phyloP scores from a whole-genome alignment of 2,329 filamentous ascomycete genomes.

The Ascochyta pisi region DNA sequence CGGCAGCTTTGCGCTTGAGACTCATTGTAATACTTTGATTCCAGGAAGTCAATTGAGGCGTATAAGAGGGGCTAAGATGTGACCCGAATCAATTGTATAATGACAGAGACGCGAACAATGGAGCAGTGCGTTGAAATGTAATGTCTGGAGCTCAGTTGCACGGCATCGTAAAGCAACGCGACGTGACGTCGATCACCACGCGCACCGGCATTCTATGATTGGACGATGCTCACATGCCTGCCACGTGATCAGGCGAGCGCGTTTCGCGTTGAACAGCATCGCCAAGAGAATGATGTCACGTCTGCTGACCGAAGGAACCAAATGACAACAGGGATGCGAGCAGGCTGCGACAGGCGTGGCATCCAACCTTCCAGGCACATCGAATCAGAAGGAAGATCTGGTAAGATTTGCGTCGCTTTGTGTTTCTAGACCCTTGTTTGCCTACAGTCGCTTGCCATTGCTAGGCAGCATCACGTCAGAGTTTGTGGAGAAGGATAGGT shows the following conservation, averaged over 20 bases:
- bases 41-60: constrained; percentile 1
- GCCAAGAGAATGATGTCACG: constrained; percentile 29
- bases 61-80: not conserved
- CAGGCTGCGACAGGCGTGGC: constrained; percentile 22
- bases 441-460: constrained; percentile 13
- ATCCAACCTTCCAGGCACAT: not conserved
- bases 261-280: constrained; percentile 8
- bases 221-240: constrained; percentile 17
- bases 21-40: constrained; percentile 48
- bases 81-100: not conserved
- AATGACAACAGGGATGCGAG: constrained; percentile 22
- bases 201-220: constrained; percentile 18
- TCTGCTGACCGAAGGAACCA: not conserved
- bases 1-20: constrained; percentile 59
- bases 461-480: constrained; percentile 30
- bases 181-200: constrained; percentile 20
- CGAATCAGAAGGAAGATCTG: constrained; percentile 9
- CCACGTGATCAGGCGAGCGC: constrained; percentile 22
- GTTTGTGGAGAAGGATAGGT: constrained; percentile 10
- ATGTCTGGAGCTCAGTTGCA: constrained; percentile 7
- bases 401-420: not conserved
- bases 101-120: not conserved
- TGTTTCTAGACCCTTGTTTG: constrained; percentile 9
- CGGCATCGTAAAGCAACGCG: constrained; percentile 4
- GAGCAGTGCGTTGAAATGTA: not conserved